Conservation (phyloP, 179 eudicot species). For the Actinidia arguta region DNA sequence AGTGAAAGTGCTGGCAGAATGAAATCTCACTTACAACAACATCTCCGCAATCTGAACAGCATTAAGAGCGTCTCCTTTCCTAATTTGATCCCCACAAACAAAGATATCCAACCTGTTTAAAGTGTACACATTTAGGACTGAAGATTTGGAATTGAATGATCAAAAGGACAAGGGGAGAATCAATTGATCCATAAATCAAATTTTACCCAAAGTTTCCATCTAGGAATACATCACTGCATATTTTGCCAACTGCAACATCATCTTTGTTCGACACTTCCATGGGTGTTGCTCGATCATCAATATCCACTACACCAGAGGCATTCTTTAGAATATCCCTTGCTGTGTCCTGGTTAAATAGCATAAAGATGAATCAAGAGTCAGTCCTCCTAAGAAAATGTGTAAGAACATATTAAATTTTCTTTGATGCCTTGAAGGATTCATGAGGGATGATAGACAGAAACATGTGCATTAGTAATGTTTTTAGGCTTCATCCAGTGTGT, state of each 20-base stretch:
- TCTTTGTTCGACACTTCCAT: constrained; percentile 93
- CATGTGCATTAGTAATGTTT: neutral
- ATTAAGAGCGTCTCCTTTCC: constrained; percentile 96
- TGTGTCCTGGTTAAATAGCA: constrained; percentile 49
- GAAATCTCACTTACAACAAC: constrained; percentile 55
- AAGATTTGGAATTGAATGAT: neutral
- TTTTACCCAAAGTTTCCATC: constrained; percentile 74
- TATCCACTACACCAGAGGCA: constrained; percentile 86
- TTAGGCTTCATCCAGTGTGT: neutral
- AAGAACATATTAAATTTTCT: neutral
- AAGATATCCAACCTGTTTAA: constrained; percentile 80
- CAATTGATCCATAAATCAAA: neutral
- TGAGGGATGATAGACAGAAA: neutral
- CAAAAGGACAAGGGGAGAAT: neutral
- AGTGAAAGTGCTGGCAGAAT: neutral
- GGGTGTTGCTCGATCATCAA: constrained; percentile 95
- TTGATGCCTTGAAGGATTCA: neutral
- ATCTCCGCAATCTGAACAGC: constrained; percentile 97
- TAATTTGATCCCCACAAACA: constrained; percentile 98
- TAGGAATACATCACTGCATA: constrained; percentile 87
- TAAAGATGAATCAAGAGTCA: neutral
- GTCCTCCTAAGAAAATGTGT: neutral
- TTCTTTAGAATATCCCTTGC: constrained; percentile 80
- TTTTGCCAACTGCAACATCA: constrained; percentile 93
- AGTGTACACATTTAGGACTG: neutral